A percentile compares a stretch with the other conserved stretches of the same genome.
phyloP scores from a whole-genome alignment of 805 yeast species.

The Kregervanrija pseudodelftensis region DNA sequence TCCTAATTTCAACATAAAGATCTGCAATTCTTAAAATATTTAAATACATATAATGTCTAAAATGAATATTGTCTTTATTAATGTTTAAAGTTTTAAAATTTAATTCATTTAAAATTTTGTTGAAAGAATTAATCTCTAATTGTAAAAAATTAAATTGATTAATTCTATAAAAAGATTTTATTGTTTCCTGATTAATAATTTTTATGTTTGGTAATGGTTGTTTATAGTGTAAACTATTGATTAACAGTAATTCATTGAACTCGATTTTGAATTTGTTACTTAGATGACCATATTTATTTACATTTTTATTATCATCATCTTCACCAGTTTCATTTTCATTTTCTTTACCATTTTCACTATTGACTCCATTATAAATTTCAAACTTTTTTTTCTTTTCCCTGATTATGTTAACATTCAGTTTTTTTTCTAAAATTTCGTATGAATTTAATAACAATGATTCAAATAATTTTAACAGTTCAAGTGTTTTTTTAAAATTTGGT shows the following conservation, averaged over 20 bases:
- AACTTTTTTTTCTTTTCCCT: too few species aligned
- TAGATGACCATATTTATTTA: too few species aligned
- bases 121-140: constrained; percentile 23
- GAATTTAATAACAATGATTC: constrained; percentile 24
- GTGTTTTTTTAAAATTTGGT: constrained; percentile 22
- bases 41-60: constrained; percentile 43
- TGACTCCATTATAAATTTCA: too few species aligned
- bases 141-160: constrained; percentile 19
- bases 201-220: constrained; percentile 4
- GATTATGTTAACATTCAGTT: constrained; percentile 9
- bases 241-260: constrained; percentile 9
- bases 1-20: constrained; percentile 38
- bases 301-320: too few species aligned
- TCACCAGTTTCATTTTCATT: too few species aligned
- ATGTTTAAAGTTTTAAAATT: constrained; percentile 30
- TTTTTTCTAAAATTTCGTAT: constrained; percentile 20
- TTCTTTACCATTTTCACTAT: too few species aligned
- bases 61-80: constrained; percentile 34
- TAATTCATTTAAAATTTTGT: constrained; percentile 23
- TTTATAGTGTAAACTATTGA: constrained; percentile 5
- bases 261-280: neutral
- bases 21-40: constrained; percentile 42
- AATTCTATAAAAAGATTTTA: constrained; percentile 14
- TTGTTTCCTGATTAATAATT: constrained; percentile 15
- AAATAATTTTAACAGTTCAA: constrained; percentile 21